phyloP scores from a whole-genome alignment of 495 filamentous ascomycete species.

The Talaromyces thailandensis region DNA sequence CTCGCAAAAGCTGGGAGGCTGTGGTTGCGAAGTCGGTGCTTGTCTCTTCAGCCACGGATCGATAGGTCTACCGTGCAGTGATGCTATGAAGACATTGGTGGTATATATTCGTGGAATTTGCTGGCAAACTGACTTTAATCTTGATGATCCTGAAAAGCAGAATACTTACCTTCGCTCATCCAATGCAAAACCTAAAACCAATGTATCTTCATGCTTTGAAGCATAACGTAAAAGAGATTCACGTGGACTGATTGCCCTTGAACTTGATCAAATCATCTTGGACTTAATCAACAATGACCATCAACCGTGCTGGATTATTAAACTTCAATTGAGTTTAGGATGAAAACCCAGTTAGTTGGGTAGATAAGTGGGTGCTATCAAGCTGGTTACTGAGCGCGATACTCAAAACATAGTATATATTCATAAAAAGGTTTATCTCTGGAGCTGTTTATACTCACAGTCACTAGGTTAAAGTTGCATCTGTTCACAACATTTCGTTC shows the following conservation, averaged over 20 bases:
- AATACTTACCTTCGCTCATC: background rate
- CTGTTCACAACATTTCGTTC: slow-evolving; percentile 19
- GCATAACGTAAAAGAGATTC: too few relatives aligned
- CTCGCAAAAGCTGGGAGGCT: slow-evolving; percentile 10
- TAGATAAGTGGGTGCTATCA: slow-evolving; percentile 19
- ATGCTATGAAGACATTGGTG: too few relatives aligned
- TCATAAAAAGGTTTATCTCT: background rate
- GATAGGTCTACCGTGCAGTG: background rate
- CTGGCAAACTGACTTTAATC: too few relatives aligned
- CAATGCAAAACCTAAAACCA: background rate
- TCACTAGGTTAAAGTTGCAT: slow-evolving; percentile 14
- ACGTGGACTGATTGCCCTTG: too few relatives aligned
- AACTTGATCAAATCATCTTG: too few relatives aligned
- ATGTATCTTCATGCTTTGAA: too few relatives aligned
- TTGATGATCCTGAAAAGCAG: too few relatives aligned
- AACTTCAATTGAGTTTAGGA: too few relatives aligned
- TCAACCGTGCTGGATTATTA: too few relatives aligned
- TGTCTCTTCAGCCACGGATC: background rate
- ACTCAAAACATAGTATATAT: slow-evolving; percentile 17
- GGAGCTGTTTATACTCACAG: background rate
- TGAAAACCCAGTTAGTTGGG: too few relatives aligned
- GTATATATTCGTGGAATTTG: too few relatives aligned
- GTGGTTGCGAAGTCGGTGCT: background rate
- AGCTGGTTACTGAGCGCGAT: slow-evolving; percentile 17
- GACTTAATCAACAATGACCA: background rate